Percentiles rank a stretch among this genome's conserved stretches.
phyloP scores from a whole-genome alignment of 2,329 filamentous ascomycete species.

The Penicillium sp. region DNA sequence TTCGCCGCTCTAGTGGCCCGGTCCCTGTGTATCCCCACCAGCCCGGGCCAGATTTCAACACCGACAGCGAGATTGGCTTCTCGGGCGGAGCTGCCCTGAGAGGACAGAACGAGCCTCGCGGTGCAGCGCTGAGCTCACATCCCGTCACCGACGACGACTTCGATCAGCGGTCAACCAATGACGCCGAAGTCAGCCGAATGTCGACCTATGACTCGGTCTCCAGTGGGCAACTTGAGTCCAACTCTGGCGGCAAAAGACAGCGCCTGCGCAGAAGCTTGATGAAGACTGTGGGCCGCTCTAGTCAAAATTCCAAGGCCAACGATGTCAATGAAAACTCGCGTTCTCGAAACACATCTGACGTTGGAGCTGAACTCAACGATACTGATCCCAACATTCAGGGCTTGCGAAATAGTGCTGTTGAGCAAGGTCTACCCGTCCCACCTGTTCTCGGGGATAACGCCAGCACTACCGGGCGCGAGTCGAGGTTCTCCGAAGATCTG shows the following conservation, averaged over 20 bases:
- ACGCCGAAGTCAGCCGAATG: conserved; percentile 14
- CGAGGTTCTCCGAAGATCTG: conserved; percentile 39
- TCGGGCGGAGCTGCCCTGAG: conserved; percentile 23
- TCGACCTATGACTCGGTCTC: conserved; percentile 12
- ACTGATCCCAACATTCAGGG: conserved; percentile 21
- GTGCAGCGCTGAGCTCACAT: conserved; percentile 32
- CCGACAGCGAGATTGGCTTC: conserved; percentile 17
- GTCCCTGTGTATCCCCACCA: conserved; percentile 24
- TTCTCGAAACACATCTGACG: conserved; percentile 7
- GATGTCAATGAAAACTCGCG: conserved; percentile 13
- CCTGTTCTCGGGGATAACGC: conserved; percentile 27
- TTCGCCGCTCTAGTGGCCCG: conserved; percentile 28
- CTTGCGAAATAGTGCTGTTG: conserved; percentile 29
- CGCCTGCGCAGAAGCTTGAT: conserved; percentile 28
- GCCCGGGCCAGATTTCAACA: conserved; percentile 20
- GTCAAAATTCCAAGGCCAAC: conserved; percentile 21
- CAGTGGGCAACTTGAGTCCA: background rate
- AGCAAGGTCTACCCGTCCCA: conserved; percentile 31
- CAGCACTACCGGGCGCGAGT: conserved; percentile 31
- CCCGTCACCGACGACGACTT: conserved; percentile 28
- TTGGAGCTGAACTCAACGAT: conserved; percentile 11
- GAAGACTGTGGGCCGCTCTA: conserved; percentile 24
- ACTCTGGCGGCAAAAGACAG: conserved; percentile 13
- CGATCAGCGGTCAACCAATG: conserved; percentile 15
- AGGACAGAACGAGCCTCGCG: conserved; percentile 16